Evolutionary conservation across 805 yeast species (phyloP).

Genomic region (Suhomyces faveliae): DNA sequence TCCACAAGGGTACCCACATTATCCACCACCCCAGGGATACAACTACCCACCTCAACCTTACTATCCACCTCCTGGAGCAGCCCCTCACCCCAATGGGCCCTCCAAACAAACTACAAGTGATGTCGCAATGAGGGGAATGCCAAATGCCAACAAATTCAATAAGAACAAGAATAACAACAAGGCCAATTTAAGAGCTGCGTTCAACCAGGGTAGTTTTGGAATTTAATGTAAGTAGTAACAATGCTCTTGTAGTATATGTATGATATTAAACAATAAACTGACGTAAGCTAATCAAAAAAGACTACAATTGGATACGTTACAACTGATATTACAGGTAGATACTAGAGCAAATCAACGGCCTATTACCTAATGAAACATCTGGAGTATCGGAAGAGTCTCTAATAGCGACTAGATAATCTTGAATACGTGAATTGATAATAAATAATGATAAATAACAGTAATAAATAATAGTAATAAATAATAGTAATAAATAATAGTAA

Average conservation of each 20-base stretch:
- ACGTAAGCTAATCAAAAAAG: neutral
- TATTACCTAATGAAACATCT: no score
- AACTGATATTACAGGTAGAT: no score
- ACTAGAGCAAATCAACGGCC: no score
- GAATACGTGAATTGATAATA: neutral
- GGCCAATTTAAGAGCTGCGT: conserved; percentile 60
- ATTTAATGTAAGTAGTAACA: conserved; percentile 34
- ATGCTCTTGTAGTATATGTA: neutral
- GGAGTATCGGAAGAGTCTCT: no score
- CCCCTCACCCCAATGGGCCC: neutral
- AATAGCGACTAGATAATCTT: no score
- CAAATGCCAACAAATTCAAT: conserved; percentile 37
- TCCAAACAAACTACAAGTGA: conserved; percentile 37
- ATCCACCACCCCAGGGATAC: conserved; percentile 10
- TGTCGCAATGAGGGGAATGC: conserved; percentile 46
- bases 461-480: neutral
- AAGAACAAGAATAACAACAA: conserved; percentile 49
- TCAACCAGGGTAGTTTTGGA: conserved; percentile 67
- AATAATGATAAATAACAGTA: neutral
- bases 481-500: neutral
- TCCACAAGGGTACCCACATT: conserved; percentile 13
- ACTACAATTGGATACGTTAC: no score
- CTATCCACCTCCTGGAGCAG: conserved; percentile 15
- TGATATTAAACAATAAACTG: neutral
- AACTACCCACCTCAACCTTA: conserved; percentile 11